These are phyloP conservation scores for Lipomyces spencermartinsiae DNA, from an alignment of 805 yeast species.

Conservation along the genomic window DNA sequence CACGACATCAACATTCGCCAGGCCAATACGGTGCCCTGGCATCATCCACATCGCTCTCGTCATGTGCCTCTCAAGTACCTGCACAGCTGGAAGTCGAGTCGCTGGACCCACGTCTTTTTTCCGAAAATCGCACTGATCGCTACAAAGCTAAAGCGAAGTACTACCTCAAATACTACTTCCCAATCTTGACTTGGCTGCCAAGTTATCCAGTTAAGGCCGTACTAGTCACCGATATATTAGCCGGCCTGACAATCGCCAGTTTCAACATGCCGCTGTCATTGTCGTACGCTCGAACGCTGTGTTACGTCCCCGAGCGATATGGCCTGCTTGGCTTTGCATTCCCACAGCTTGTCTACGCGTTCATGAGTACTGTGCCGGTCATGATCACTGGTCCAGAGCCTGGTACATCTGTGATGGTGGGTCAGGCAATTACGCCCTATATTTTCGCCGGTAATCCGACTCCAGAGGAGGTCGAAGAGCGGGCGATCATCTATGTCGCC, in stretches of 20 bases:
- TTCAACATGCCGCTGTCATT: constrained; percentile 91
- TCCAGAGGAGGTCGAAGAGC: constrained; percentile 28
- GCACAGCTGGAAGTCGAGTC: constrained; percentile 16
- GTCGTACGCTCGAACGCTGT: constrained; percentile 81
- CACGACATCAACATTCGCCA: constrained; percentile 13
- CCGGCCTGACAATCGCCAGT: constrained; percentile 87
- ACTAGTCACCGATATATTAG: constrained; percentile 68
- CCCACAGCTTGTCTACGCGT: constrained; percentile 77
- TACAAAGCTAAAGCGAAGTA: constrained; percentile 32
- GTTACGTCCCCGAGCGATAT: constrained; percentile 80
- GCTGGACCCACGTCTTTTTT: constrained; percentile 31
- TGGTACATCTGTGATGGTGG: constrained; percentile 81
- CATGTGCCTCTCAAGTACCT: constrained; percentile 26
- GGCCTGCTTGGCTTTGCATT: constrained; percentile 79
- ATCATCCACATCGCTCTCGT: constrained; percentile 30
- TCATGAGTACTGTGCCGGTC: constrained; percentile 85
- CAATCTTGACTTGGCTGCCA: constrained; percentile 61
- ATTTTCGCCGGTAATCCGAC: constrained; percentile 50
- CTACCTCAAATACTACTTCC: constrained; percentile 58
- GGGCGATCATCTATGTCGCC: constrained; percentile 51
- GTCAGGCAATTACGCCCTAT: constrained; percentile 72
- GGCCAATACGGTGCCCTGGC: constrained; percentile 34
- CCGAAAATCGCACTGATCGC: constrained; percentile 34
- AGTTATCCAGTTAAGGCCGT: constrained; percentile 48
- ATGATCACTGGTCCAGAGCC: constrained; percentile 94